Evolutionary conservation across 306 rosid genomes (phyloP).

Genomic region (Comarum palustre): DNA sequence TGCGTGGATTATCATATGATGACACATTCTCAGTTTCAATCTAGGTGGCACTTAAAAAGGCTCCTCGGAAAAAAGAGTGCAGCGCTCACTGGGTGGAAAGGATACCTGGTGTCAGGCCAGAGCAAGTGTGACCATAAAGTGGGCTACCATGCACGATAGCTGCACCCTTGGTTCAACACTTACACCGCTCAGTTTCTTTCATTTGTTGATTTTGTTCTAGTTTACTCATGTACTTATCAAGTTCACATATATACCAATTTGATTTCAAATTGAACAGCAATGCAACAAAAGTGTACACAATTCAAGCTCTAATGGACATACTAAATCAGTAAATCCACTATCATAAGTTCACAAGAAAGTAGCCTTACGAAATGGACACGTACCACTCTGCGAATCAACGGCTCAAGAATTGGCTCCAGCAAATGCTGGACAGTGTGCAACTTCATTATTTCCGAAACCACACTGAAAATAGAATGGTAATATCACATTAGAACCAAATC

Average conservation of each 20-base stretch:
- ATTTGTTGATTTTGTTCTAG: background rate
- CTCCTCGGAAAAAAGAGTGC: slow-evolving; percentile 26
- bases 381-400: slow-evolving; percentile 90
- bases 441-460: slow-evolving; percentile 64
- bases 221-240: slow-evolving; percentile 16
- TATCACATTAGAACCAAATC: slow-evolving; percentile 22
- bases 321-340: slow-evolving; percentile 1
- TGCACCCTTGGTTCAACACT: slow-evolving; percentile 32
- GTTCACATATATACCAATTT: slow-evolving; percentile 1
- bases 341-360: background rate
- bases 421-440: slow-evolving; percentile 51
- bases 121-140: slow-evolving; percentile 35
- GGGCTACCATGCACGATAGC: slow-evolving; percentile 34
- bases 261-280: slow-evolving; percentile 13
- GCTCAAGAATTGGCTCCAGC: slow-evolving; percentile 77
- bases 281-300: slow-evolving; percentile 10
- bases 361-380: slow-evolving; percentile 6
- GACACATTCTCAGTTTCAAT: background rate
- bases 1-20: background rate
- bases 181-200: slow-evolving; percentile 18
- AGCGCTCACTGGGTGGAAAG: slow-evolving; percentile 28
- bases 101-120: slow-evolving; percentile 33
- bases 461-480: slow-evolving; percentile 44
- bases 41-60: slow-evolving; percentile 23
- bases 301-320: slow-evolving; percentile 9